These are phyloP conservation scores for Teratosphaeria nubilosa DNA, from an alignment of 2,329 filamentous ascomycete species.

Conservation along the genomic window DNA sequence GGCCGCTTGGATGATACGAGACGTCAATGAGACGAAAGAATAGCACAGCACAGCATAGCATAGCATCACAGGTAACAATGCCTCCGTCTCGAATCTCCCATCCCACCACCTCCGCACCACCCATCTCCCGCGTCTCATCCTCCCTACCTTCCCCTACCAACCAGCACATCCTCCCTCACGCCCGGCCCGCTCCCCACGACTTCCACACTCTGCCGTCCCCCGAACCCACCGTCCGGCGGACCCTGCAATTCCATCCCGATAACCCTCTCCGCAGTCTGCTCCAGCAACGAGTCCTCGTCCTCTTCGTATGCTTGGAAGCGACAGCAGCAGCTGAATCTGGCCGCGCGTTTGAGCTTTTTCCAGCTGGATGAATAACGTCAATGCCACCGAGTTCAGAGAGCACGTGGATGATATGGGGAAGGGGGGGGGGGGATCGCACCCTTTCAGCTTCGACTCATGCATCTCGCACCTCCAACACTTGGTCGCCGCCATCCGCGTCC, in stretches of 20 bases:
- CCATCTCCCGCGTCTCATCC: too few species aligned
- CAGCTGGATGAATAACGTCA: neutral
- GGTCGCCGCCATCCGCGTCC: conserved; percentile 15
- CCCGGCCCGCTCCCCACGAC: neutral
- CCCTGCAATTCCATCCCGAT: neutral
- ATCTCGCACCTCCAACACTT: conserved; percentile 21
- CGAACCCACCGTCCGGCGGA: neutral
- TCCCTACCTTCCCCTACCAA: neutral
- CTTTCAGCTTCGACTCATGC: conserved; percentile 4
- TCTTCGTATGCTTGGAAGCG: conserved; percentile 12
- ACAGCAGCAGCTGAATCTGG: conserved; percentile 20
- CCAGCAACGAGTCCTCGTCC: conserved; percentile 3
- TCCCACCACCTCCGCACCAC: too few species aligned
- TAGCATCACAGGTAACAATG: too few species aligned
- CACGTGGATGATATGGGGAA: too few species aligned
- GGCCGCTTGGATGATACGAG: too few species aligned
- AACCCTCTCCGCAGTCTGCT: neutral
- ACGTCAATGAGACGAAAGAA: too few species aligned
- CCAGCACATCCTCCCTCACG: neutral
- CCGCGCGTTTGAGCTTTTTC: conserved; percentile 5
- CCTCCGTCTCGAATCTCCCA: too few species aligned
- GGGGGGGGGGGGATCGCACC: neutral
- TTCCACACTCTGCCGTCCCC: neutral
- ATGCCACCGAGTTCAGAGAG: too few species aligned
- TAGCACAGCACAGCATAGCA: too few species aligned